phyloP scores from a whole-genome alignment of 2,329 filamentous ascomycete species.

The Graphilbum ipis-grandicollis region DNA sequence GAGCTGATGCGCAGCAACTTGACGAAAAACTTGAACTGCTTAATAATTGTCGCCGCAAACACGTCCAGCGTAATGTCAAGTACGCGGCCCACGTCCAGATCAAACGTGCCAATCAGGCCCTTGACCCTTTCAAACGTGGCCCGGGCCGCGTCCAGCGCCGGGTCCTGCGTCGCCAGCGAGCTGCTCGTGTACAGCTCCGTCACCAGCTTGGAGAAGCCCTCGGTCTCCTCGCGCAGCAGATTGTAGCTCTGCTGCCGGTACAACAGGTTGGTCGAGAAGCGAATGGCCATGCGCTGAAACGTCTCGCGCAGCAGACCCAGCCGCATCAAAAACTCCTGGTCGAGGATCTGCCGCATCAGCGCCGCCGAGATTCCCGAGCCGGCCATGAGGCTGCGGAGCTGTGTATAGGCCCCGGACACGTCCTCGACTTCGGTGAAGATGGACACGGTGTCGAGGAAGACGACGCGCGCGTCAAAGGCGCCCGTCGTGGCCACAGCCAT shows the following conservation, averaged over 20 bases:
- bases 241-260: conserved; percentile 98
- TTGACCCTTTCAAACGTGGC: conserved; percentile 86
- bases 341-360: conserved; percentile 68
- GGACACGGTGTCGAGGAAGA: conserved; percentile 72
- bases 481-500: conserved; percentile 14
- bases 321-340: conserved; percentile 55
- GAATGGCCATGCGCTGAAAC: conserved; percentile 67
- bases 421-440: conserved; percentile 60
- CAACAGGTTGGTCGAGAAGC: conserved; percentile 79
- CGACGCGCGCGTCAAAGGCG: conserved; percentile 42
- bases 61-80: conserved; percentile 91
- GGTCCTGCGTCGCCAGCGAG: conserved; percentile 46
- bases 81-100: conserved; percentile 86
- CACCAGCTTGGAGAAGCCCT: conserved; percentile 90
- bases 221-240: conserved; percentile 80
- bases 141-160: conserved; percentile 57
- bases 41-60: conserved; percentile 82
- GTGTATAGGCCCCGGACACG: conserved; percentile 23
- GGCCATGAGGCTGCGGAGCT: conserved; percentile 50
- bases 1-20: conserved; percentile 83
- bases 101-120: conserved; percentile 88
- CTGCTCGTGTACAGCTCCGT: conserved; percentile 82
- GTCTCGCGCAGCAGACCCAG: conserved; percentile 71
- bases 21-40: conserved; percentile 85
- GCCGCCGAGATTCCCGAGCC: conserved; percentile 54